Conservation (phyloP, 805 yeast species). For the Metschnikowia colocasiae region DNA sequence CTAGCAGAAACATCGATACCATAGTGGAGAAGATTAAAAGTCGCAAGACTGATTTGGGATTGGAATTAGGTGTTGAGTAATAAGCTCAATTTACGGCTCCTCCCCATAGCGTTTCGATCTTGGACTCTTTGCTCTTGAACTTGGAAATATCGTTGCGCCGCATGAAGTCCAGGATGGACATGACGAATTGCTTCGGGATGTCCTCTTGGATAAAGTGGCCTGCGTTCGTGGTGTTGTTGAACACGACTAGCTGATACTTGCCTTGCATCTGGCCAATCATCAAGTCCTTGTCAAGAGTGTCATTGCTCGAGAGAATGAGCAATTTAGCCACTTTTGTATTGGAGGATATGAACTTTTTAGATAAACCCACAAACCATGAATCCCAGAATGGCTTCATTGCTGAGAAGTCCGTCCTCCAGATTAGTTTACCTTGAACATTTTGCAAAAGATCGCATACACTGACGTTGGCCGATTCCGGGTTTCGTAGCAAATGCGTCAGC, state of each 20-base stretch:
- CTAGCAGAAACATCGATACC: conserved; percentile 81
- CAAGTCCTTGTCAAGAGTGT: conserved; percentile 75
- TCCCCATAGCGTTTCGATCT: conserved; percentile 38
- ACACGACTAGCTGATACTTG: conserved; percentile 81
- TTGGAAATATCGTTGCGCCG: conserved; percentile 41
- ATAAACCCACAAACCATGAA: conserved; percentile 75
- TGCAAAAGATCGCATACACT: conserved; percentile 73
- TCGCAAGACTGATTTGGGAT: conserved; percentile 27
- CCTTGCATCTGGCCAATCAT: conserved; percentile 99
- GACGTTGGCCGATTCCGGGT: conserved; percentile 58
- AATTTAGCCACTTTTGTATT: conserved; percentile 48
- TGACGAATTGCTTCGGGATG: conserved; percentile 62
- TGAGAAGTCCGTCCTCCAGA: conserved; percentile 65
- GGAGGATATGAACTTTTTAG: conserved; percentile 40
- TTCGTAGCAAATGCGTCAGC: conserved; percentile 49
- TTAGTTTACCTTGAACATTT: conserved; percentile 18
- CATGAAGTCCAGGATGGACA: conserved; percentile 48
- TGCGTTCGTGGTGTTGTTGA: conserved; percentile 47
- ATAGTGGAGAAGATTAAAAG: conserved; percentile 57
- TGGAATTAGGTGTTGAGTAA: conserved; percentile 4
- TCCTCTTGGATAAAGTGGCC: conserved; percentile 98
- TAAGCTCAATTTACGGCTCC: conserved; percentile 15
- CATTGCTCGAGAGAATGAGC: conserved; percentile 83
- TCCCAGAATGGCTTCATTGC: conserved; percentile 70
- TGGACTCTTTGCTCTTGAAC: conserved; percentile 28